These are phyloP conservation scores for Mycena kentingensis DNA, from an alignment of 768 basidiomycete species.

Conservation along the genomic window DNA sequence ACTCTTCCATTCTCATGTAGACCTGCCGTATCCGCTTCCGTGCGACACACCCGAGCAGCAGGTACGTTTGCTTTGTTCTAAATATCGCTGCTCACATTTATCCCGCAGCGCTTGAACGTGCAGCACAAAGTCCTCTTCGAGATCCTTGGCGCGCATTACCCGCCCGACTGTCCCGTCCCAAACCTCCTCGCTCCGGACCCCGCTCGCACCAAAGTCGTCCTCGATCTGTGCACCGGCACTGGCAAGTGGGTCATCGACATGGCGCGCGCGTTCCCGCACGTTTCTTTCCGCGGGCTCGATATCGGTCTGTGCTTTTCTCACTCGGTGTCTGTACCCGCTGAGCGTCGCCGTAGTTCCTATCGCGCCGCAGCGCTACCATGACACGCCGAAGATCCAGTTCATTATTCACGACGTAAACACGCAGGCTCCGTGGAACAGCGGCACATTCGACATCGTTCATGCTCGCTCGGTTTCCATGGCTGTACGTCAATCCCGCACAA, in stretches of 20 bases:
- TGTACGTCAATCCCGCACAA: conserved; percentile 41
- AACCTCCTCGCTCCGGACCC: conserved; percentile 47
- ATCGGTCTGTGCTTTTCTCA: conserved; percentile 54
- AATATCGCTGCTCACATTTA: no score
- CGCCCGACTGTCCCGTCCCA: conserved; percentile 52
- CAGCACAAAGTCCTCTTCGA: conserved; percentile 51
- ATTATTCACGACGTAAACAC: conserved; percentile 65
- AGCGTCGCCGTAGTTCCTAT: conserved; percentile 58
- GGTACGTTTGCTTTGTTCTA: no score
- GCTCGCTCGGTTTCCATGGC: conserved; percentile 61
- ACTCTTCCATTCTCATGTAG: conserved; percentile 67
- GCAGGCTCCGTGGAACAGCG: conserved; percentile 50
- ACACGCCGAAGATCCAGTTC: conserved; percentile 61
- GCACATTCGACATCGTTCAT: conserved; percentile 66
- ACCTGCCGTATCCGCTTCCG: conserved; percentile 70
- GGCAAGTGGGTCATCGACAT: conserved; percentile 78
- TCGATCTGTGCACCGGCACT: conserved; percentile 78
- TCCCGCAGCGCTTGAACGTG: conserved; percentile 59
- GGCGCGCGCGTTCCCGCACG: conserved; percentile 66
- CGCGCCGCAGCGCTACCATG: conserved; percentile 63
- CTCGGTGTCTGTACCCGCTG: conserved; percentile 16
- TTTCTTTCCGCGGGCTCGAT: conserved; percentile 69
- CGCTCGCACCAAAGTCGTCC: conserved; percentile 49
- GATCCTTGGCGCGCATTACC: conserved; percentile 55
- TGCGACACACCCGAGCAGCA: conserved; percentile 69